Evolutionary conservation across 2,329 filamentous ascomycete genomes (phyloP).

Genomic region (Fusarium xyrophilum): DNA sequence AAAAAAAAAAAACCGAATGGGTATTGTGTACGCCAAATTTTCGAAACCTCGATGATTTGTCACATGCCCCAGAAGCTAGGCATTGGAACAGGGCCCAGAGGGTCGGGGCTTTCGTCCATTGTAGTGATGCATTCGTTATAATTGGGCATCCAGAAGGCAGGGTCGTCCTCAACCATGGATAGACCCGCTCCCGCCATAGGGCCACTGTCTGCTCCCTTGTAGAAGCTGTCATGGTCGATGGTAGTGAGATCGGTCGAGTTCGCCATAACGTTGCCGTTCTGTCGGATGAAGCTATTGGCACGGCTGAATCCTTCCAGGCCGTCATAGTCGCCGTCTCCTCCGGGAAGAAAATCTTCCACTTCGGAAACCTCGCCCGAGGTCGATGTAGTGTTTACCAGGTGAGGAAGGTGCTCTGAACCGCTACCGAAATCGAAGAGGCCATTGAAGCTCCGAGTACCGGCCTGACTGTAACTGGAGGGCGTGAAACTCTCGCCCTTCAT

Average conservation of each 20-base stretch:
- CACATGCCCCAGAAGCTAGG: constrained; percentile 49
- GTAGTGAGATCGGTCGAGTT: constrained; percentile 54
- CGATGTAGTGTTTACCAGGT: constrained; percentile 63
- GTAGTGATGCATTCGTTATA: constrained; percentile 50
- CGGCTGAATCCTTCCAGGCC: constrained; percentile 48
- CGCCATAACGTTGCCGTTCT: constrained; percentile 52
- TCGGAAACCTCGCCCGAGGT: constrained; percentile 73
- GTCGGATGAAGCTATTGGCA: constrained; percentile 56
- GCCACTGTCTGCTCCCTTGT: constrained; percentile 54
- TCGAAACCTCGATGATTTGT: constrained; percentile 35
- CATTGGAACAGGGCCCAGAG: constrained; percentile 43
- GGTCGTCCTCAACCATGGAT: constrained; percentile 60
- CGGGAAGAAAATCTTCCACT: constrained; percentile 64
- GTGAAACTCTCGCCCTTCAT: constrained; percentile 58
- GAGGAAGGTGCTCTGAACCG: constrained; percentile 61
- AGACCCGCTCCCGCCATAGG: constrained; percentile 52
- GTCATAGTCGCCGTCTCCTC: constrained; percentile 57
- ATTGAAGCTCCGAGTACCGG: constrained; percentile 58
- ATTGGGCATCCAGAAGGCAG: constrained; percentile 58
- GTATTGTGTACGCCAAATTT: constrained; percentile 45
- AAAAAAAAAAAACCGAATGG: constrained; percentile 40
- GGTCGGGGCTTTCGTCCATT: constrained; percentile 48
- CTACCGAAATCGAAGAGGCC: constrained; percentile 59
- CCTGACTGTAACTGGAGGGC: constrained; percentile 62
- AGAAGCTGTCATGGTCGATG: constrained; percentile 64